Evolutionary conservation across 805 yeast genomes (phyloP), one percentile per base, ranked within the genome.

Genomic region (Wickerhamomyces bisporus): DNA sequence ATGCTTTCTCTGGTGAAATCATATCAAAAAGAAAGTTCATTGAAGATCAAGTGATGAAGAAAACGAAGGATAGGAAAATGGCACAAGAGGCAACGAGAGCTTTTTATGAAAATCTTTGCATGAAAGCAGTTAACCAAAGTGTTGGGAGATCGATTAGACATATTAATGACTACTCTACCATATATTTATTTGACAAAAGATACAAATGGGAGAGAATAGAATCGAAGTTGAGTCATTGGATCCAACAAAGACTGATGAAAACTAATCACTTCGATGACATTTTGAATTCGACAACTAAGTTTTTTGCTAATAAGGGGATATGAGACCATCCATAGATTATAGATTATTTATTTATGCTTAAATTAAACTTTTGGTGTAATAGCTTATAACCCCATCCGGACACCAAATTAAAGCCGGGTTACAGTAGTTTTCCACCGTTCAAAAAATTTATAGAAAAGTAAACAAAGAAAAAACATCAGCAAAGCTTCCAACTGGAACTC

Each of bases 91-190:
- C 70, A 3, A 65, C 81, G 1, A 63, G 66, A 20, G 73, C 71
- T 24, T 86, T 77, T 50, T 82, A 85, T 50, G 95, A 88, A 48
- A 86, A 85, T 50, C 65, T 86, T 6, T 88, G 96, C 53, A 83
- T 91, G 93, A 76, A 88, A 36, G 84, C 95, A 0, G 87, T 89
- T 1, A 89, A 89, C 55, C 98, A 89, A 58, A 79, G 95, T 61
- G 81, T 91, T 11, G 98, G 97, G 0, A 71, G 98, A 46, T 86
- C 96, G 6, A 89, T 89, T 28, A 67, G 98, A 43, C 96, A 89
- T 57, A 72, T 71, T 19, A 70, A 73, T 30, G 98, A 91, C 59
- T 88, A 84, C 54, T 81, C 97, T 0, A 71, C 76, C 13, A 81
- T 91, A 6, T 77, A 75, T 48, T 64, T 89, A 28, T 49, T 88